Evolutionary conservation across 805 yeast genomes (phyloP).

Genomic region (Suhomyces faveliae): DNA sequence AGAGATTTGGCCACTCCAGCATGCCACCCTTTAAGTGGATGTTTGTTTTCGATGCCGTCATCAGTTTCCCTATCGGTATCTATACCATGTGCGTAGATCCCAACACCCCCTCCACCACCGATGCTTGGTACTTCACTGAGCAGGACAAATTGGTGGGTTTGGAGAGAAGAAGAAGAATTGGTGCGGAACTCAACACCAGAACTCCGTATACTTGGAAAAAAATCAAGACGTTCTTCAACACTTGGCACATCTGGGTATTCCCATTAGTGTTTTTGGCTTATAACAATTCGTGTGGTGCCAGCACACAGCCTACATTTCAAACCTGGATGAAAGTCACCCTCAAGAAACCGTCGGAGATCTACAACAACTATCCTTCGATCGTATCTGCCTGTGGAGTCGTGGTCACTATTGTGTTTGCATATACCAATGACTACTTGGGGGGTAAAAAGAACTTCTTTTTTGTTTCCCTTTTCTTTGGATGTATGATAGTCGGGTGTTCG

Average conservation of each 20-base stretch:
- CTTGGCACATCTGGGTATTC: conserved; percentile 50
- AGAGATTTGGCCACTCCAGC: conserved; percentile 15
- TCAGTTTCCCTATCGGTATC: conserved; percentile 35
- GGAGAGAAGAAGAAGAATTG: conserved; percentile 37
- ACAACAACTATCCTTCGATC: conserved; percentile 33
- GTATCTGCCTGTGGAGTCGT: conserved; percentile 18
- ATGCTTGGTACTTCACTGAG: conserved; percentile 42
- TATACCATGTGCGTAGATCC: conserved; percentile 46
- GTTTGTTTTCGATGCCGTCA: conserved; percentile 46
- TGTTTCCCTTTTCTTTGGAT: conserved; percentile 36
- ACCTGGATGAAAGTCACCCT: conserved; percentile 36
- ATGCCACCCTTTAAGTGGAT: conserved; percentile 43
- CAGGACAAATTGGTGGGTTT: conserved; percentile 45
- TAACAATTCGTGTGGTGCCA: conserved; percentile 34
- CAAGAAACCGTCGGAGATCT: conserved; percentile 25
- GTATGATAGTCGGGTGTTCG: conserved; percentile 42
- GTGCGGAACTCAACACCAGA: conserved; percentile 42
- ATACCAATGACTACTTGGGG: conserved; percentile 30
- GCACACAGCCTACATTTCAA: conserved; percentile 35
- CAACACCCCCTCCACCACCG: conserved; percentile 45
- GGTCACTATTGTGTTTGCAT: conserved; percentile 8
- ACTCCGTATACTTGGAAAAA: conserved; percentile 40
- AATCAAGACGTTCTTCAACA: conserved; percentile 41
- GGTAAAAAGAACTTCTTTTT: conserved; percentile 37
- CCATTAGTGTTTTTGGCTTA: conserved; percentile 39